Conservation (phyloP, 2,329 filamentous ascomycete genomes). For the Lithohypha guttulata region DNA sequence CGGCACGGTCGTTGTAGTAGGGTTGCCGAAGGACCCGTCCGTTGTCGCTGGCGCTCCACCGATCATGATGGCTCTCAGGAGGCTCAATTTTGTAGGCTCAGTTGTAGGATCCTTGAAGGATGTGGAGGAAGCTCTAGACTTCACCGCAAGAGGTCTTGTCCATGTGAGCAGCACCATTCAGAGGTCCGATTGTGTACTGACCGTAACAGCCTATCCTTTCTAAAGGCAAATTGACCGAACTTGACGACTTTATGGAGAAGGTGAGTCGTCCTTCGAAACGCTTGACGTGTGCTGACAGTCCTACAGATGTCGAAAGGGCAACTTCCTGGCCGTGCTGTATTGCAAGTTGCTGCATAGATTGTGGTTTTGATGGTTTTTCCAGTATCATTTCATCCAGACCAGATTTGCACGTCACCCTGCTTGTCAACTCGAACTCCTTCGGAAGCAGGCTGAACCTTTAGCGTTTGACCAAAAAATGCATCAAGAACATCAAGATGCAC, state of each 20-base stretch:
- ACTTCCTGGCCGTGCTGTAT: conserved; percentile 32
- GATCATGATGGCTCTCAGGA: conserved; percentile 29
- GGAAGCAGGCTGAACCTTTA: conserved; percentile 63
- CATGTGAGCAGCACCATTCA: conserved; percentile 14
- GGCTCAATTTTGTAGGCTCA: conserved; percentile 34
- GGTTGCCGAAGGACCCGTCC: conserved; percentile 26
- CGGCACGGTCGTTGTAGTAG: conserved; percentile 30
- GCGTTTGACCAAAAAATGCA: conserved; percentile 83
- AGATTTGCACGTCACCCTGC: conserved; percentile 26
- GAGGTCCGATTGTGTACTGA: neutral
- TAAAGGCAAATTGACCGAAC: conserved; percentile 19
- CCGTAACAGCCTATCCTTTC: conserved; percentile 20
- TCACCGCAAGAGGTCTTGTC: conserved; percentile 34
- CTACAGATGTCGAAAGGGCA: conserved; percentile 31
- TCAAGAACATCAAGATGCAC: conserved; percentile 71
- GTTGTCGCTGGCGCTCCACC: conserved; percentile 31
- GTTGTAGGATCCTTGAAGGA: conserved; percentile 36
- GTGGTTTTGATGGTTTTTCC: neutral
- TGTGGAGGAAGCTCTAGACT: conserved; percentile 37
- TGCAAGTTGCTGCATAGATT: conserved; percentile 26
- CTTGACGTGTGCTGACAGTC: too few relatives aligned
- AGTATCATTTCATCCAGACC: neutral
- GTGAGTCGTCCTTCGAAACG: too few relatives aligned
- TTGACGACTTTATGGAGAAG: conserved; percentile 15
- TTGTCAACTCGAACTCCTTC: conserved; percentile 53